Base-by-base conservation (phyloP, 208 protist species). In the Acanthamoeba lugdunensis region DNA sequence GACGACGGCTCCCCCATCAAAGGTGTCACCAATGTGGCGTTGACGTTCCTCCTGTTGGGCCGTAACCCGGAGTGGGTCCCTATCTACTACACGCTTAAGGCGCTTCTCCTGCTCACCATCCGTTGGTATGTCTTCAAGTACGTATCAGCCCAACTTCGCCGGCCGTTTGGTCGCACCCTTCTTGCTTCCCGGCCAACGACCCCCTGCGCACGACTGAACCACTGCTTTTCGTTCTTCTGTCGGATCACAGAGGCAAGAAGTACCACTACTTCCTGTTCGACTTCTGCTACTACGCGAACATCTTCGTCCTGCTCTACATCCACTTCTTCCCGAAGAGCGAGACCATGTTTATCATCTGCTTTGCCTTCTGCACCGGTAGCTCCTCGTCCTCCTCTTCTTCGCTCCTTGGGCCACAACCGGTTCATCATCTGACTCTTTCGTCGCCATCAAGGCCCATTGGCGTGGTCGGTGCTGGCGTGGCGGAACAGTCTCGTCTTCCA, bases 401-500 rank as follows among this genome's bases (percentile, higher is more conserved):
- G 30, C 50, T 0, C 1, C 37, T 87, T 18, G 23, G 16, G 58
- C 8, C 23, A 28, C 23, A 16, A 65, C 58, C 58, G 58, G 7
- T n/a, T n/a, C 58, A 65, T 14, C 30, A n/a, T 84, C 28, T 18
- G 21, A 4, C 50, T 88, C 16, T 37, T 63, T 63, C 9, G 28
- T 18, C 0, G 67, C 6, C 48, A 11, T 7, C 93, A 56, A 87
- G 96, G 96, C 5, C 96, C 96, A 52, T 56, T 97, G n/a, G 84
- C 81, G n/a, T 94, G 65, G 67, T 95, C 95, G 5, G 94, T 95
- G 30, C 63, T 95, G 14, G 85, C 94, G 4, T 97, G 95, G 95
- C 84, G 95, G 28, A 96, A 96, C 93, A 92, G 82, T 71, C 71
- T 97, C n/a, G 95, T 96, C 25, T 96, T 96, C 65, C 96, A 96